These are phyloP conservation scores for Thuja plicata DNA, from an alignment of 83 land plant species.

Conservation along the genomic window DNA sequence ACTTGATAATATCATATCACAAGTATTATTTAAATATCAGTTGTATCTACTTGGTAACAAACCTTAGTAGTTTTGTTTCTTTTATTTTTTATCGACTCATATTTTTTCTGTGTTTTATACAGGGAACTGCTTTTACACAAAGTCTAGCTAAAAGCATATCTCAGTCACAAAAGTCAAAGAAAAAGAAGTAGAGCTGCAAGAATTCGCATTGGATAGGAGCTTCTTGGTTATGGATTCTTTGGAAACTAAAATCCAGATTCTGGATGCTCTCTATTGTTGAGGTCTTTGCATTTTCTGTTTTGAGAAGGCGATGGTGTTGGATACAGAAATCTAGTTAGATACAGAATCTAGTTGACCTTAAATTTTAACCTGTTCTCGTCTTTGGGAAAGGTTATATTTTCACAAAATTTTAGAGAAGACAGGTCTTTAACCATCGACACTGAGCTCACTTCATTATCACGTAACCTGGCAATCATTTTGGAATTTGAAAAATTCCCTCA, in stretches of 20 bases:
- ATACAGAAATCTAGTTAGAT: neutral
- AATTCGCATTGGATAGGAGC: neutral
- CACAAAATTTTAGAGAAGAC: neutral
- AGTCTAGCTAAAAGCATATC: neutral
- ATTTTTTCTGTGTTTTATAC: neutral
- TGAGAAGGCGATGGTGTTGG: neutral
- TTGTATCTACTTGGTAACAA: neutral
- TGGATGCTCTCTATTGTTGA: neutral
- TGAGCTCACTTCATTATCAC: neutral
- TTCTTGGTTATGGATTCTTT: neutral
- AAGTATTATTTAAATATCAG: neutral
- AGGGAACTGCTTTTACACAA: neutral
- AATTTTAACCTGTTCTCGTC: neutral
- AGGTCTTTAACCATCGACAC: neutral
- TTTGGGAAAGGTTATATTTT: neutral
- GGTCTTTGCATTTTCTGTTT: neutral
- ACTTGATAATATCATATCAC: neutral
- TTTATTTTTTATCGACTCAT: neutral
- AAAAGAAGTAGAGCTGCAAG: neutral
- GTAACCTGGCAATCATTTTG: neutral
- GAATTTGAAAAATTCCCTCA: neutral
- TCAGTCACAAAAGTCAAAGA: neutral
- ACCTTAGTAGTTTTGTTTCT: neutral
- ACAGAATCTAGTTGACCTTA: neutral
- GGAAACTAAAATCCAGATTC: neutral